Base-by-base conservation (phyloP, 169 alveolate genomes). In the Plasmodium adleri region DNA sequence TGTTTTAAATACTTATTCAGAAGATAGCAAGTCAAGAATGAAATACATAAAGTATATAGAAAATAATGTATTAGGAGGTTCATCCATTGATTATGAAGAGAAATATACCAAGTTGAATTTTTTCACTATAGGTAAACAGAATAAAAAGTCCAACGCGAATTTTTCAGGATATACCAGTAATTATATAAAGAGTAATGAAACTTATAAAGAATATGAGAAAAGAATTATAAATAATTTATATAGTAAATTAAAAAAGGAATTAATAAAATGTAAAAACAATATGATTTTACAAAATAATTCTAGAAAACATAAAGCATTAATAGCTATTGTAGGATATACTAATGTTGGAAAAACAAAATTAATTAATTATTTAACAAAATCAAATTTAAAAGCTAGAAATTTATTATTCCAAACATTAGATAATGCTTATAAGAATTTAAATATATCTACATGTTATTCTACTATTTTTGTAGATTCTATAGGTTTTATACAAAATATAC, bases 301-400 rank as follows among this genome's bases (percentile, higher is more conserved):
- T 32, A 85, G 88, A 52, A 89, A 67, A 59, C 93, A 88, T 60
- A 93, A 76, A 71, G 93, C 88, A 39, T 74, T 91, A 28, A 90
- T 97, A 6, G 98, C 98, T 47, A 70, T 97, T 74, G 96, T 97
- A 64, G 99, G 99, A 8, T 95, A 95, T 68, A 96, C 98, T 43
- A 96, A 96, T 92, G 97, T 96, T 47, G 99, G 99, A 1, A 97
- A 97, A 91, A 96, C 98, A 4, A 96, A 97, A 54, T 76, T 97
- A 73, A 93, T 96, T 95, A 97, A 97, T 88, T 85, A 93, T 15
- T 70, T 96, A 43, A 94, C 98, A 20, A 93, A 94, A 43, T 91
- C 96, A 5, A 93, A 94, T n/a, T 93, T 94, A 54, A 96, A 94
- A 17, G 95, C 95, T 50, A 88, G 94, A 52, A 97, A 97, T 88